Evolutionary conservation across 768 basidiomycete species (phyloP), one percentile per base, ranked within the genome.

Genomic region (Boletus rufocinnamomeus): DNA sequence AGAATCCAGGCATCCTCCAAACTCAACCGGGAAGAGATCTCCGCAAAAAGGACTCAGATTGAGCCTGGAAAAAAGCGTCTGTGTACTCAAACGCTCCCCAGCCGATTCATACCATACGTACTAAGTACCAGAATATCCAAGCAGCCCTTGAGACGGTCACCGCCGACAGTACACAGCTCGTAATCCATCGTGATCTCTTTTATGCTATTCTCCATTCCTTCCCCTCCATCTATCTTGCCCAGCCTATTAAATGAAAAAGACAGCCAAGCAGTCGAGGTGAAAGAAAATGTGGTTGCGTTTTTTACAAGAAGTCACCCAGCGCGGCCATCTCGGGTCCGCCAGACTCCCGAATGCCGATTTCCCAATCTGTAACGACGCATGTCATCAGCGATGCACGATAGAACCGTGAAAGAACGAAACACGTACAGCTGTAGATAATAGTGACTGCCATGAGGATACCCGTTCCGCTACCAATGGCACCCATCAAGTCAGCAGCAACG

Each of bases 401-500:
- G 13, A 54, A 38, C 44, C 5, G 23, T 2, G 17, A 40, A 6
- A 55, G 13, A 57, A 28, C 3, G 34, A 57, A 47, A 52, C 30
- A 54, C 59, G 52, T 43, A 61, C 63, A 93, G 74, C 92, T 89
- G 74, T 97, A 97, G 74, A 98, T 97, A 70, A 95, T 98, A 25
- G 96, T 97, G 52, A 96, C 94, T 34, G 94, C 95, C 93, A 98
- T 95, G 63, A 98, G 80, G 69, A 97, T 97, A 82, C 93, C 93
- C 6, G 93, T 95, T 48, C 95, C 95, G 67, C 91, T 93, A 13
- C 95, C 95, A 58, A 98, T 89, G 3, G 96, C 97, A 54, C 97
- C 97, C 81, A 95, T 89, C 60, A 99, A 75, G 70, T 99, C 96
- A 4, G 97, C 95, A 13, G 86, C 82, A 54, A 99, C 95, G 10